Conservation (phyloP, 2,329 filamentous ascomycete species). For the Raffaelea ambrosiae region DNA sequence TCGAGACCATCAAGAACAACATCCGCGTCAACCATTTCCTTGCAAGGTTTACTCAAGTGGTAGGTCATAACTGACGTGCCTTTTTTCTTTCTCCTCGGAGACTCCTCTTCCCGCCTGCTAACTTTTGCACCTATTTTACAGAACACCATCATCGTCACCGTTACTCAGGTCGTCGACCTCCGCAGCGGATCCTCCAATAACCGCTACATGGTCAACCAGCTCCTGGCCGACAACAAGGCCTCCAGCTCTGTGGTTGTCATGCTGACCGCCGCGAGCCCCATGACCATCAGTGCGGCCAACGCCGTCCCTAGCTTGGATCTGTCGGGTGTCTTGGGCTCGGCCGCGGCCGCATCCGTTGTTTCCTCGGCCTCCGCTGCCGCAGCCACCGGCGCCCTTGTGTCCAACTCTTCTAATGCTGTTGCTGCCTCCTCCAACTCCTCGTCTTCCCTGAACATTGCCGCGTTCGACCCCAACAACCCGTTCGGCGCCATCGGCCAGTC, state of each 20-base stretch:
- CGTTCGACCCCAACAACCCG: slow-evolving; percentile 21
- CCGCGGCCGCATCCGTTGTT: slow-evolving; percentile 6
- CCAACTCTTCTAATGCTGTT: slow-evolving; percentile 10
- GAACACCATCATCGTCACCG: slow-evolving; percentile 29
- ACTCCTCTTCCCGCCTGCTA: background rate
- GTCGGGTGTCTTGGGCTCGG: slow-evolving; percentile 8
- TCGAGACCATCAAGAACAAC: slow-evolving; percentile 32
- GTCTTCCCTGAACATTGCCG: slow-evolving; percentile 11
- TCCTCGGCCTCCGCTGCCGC: slow-evolving; percentile 9
- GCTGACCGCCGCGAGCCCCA: slow-evolving; percentile 25
- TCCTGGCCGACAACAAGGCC: slow-evolving; percentile 26
- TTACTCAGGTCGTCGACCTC: slow-evolving; percentile 26
- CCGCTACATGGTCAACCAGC: slow-evolving; percentile 30
- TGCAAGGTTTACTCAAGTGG: slow-evolving; percentile 25
- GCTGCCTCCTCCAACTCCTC: background rate
- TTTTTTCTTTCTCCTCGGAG: background rate
- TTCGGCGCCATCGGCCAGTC: slow-evolving; percentile 24
- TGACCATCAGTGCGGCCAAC: slow-evolving; percentile 23
- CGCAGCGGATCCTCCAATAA: slow-evolving; percentile 21
- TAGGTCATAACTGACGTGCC: slow-evolving; percentile 15
- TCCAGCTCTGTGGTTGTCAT: slow-evolving; percentile 26
- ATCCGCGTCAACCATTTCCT: slow-evolving; percentile 31
- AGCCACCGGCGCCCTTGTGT: slow-evolving; percentile 11
- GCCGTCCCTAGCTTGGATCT: slow-evolving; percentile 15
- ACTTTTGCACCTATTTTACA: slow-evolving; percentile 9